Evolutionary conservation across 257 asterid genomes (phyloP).

Genomic region (Fraxinus americana): DNA sequence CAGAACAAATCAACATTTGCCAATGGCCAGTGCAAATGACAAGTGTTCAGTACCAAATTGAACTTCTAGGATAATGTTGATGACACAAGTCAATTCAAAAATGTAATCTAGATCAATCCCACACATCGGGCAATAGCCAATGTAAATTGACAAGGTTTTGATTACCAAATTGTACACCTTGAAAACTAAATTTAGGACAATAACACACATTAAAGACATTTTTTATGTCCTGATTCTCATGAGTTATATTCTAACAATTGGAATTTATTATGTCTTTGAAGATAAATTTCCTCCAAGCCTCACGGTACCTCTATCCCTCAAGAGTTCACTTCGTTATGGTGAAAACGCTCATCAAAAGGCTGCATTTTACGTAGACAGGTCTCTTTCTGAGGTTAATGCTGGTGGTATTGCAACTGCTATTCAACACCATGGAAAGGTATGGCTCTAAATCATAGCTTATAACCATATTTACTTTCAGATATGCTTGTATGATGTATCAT

Average conservation of each 20-base stretch:
- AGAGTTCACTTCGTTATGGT: slow-evolving; percentile 90
- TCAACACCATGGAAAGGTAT: slow-evolving; percentile 97
- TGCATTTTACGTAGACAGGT: slow-evolving; percentile 86
- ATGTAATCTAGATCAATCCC: too few species aligned
- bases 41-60: slow-evolving; percentile 9
- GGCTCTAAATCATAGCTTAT: slow-evolving; percentile 11
- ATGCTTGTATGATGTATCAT: not conserved
- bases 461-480: not conserved
- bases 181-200: not conserved
- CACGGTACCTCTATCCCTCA: slow-evolving; percentile 76
- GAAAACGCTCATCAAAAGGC: slow-evolving; percentile 99
- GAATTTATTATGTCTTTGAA: slow-evolving; percentile 32
- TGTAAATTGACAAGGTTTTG: too few species aligned
- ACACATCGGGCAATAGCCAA: too few species aligned
- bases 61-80: not conserved
- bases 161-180: not conserved
- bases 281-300: slow-evolving; percentile 80
- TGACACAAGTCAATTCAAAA: slow-evolving; percentile 12
- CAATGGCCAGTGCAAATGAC: not conserved
- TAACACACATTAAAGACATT: not conserved
- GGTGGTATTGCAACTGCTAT: slow-evolving; percentile 93
- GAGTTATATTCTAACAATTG: slow-evolving; percentile 20
- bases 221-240: not conserved
- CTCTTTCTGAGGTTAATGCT: slow-evolving; percentile 90
- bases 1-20: not conserved